Evolutionary conservation across 164 flowering plant species (phyloP), one percentile per base, ranked within the genome.

Genomic region (Cinnamomum micranthum): DNA sequence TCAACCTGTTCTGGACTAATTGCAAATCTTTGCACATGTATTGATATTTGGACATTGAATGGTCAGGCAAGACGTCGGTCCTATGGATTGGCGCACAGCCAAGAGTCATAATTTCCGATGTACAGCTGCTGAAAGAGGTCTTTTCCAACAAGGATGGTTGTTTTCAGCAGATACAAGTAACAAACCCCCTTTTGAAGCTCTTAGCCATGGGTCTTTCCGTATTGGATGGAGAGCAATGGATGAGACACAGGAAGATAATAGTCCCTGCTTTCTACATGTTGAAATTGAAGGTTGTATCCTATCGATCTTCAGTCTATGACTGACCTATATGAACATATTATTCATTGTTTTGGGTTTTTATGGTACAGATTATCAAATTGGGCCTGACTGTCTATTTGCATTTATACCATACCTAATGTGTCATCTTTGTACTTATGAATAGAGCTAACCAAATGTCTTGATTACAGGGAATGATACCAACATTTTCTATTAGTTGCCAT

Each of bases 381-480:
- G 28, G 3, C 28, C 0, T 27, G 28, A 27, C 28, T 27, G 28
- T 27, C 28, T 27, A 27, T 27, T 27, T 27, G 28, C 28, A 27
- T 27, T 27, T 27, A 2, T 27, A 27, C 28, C 28, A 27, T 27
- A 27, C 28, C 2, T 27, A 27, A 27, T 27, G 28, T 27, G 28
- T 27, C 28, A 27, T 27, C 28, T 27, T 27, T 27, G 28, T 27
- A 27, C 28, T 27, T 27, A 27, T 27, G 28, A 27, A 27, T 27
- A 27, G 28, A 27, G 28, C 28, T 27, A 27, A 27, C 28, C 2
- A 27, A 27, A 2, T 27, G 28, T 27, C 28, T 24, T 51, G 9
- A 51, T 62, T 62, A 62, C 69, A 80, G 80, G 13, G 1, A 2
- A 76, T 77, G 77, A 7, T 80, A 3, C 73, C 75, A 11, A 76